Conservation (phyloP, 768 basidiomycete genomes). For the Hygrocybe punicea region DNA sequence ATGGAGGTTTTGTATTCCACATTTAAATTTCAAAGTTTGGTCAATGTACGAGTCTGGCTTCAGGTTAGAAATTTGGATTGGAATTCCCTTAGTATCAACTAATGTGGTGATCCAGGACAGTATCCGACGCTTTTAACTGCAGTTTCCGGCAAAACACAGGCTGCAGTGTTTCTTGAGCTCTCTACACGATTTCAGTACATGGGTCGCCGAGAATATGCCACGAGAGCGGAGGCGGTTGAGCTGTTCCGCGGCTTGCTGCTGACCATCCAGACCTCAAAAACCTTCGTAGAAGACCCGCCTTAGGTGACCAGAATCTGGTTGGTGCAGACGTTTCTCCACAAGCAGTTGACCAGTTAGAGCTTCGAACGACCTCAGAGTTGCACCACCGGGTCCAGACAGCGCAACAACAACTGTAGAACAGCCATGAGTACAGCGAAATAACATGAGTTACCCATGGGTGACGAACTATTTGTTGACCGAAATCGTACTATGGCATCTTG, state of each 20-base stretch:
- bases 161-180: neutral
- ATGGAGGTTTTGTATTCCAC: neutral
- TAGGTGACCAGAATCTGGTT: conserved; percentile 39
- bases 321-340: conserved; percentile 62
- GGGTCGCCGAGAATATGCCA: neutral
- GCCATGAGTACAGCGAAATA: neutral
- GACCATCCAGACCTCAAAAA: too few species aligned
- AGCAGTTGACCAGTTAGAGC: conserved; percentile 57
- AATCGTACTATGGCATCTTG: conserved; percentile 67
- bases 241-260: neutral
- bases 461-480: conserved; percentile 55
- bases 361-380: conserved; percentile 68
- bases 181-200: too few species aligned
- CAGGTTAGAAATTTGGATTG: too few species aligned
- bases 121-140: neutral
- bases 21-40: neutral
- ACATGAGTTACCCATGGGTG: neutral
- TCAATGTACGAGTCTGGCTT: neutral
- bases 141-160: neutral
- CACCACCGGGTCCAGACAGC: conserved; percentile 72
- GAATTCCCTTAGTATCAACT: too few species aligned
- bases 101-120: neutral
- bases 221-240: neutral
- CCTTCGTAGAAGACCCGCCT: too few species aligned
- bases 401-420: conserved; percentile 54